Evolutionary conservation across 768 basidiomycete genomes (phyloP).

Genomic region (Amanita molliuscula): DNA sequence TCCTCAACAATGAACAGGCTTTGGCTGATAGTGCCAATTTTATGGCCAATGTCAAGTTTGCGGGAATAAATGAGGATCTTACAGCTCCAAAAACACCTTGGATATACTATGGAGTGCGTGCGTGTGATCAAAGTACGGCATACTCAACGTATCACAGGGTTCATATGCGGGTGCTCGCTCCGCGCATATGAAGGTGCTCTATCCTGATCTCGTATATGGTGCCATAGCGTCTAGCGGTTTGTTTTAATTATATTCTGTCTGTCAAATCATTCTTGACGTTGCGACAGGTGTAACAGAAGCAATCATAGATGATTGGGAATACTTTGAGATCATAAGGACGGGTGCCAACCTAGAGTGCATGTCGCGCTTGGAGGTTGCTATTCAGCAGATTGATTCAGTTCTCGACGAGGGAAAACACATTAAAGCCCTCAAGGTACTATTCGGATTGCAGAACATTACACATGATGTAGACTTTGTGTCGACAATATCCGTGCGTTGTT

Average conservation of each 20-base stretch:
- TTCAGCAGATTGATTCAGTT: slow-evolving; percentile 51
- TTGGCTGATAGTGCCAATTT: slow-evolving; percentile 90
- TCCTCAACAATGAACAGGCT: slow-evolving; percentile 83
- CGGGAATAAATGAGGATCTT: slow-evolving; percentile 58
- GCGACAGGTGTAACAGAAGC: slow-evolving; percentile 79
- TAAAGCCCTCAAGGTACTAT: slow-evolving; percentile 53
- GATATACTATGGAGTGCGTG: slow-evolving; percentile 92
- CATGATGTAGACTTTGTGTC: slow-evolving; percentile 76
- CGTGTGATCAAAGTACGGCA: slow-evolving; percentile 11
- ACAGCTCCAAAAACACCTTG: slow-evolving; percentile 69
- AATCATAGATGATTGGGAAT: slow-evolving; percentile 72
- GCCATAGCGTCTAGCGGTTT: slow-evolving; percentile 81
- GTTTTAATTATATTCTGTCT: slow-evolving; percentile 11
- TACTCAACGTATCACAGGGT: slow-evolving; percentile 33
- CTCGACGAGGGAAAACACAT: slow-evolving; percentile 39
- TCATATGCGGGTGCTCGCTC: slow-evolving; percentile 92
- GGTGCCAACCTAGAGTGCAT: slow-evolving; percentile 60
- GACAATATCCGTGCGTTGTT: slow-evolving; percentile 41
- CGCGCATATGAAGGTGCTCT: slow-evolving; percentile 82
- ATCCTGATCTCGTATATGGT: slow-evolving; percentile 83
- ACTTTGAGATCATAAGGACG: slow-evolving; percentile 71
- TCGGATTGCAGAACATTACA: slow-evolving; percentile 59
- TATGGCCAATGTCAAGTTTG: slow-evolving; percentile 70
- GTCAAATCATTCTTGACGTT: slow-evolving; percentile 1
- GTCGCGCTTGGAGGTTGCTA: slow-evolving; percentile 42